Evolutionary conservation across 768 basidiomycete genomes (phyloP).

Genomic region (Tulasnella sp.): DNA sequence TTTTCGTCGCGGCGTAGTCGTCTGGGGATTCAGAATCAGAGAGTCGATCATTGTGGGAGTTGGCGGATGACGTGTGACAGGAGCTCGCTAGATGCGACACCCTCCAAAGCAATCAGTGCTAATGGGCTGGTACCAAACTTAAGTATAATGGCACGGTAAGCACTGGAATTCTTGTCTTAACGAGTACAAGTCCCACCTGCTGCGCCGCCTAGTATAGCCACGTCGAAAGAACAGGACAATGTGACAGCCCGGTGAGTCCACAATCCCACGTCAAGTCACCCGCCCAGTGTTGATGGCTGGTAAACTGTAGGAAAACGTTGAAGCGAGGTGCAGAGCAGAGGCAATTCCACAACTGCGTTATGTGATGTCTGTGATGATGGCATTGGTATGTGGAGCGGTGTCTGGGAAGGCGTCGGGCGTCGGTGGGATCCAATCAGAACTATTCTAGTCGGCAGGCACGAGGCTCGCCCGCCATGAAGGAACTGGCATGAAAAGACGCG

Average conservation of each 20-base stretch:
- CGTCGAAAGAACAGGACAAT: background rate
- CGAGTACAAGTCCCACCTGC: background rate
- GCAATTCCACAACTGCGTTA: background rate
- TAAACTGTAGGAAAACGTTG: background rate
- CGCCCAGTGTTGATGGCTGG: background rate
- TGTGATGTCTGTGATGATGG: background rate
- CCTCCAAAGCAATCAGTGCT: background rate
- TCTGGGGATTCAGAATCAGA: constrained; percentile 30
- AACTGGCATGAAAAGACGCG: background rate
- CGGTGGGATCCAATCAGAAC: background rate
- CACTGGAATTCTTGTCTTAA: background rate
- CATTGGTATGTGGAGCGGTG: background rate
- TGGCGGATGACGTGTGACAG: background rate
- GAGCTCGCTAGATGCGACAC: background rate
- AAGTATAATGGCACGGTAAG: background rate
- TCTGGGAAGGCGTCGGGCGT: background rate
- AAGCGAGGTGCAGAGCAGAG: background rate
- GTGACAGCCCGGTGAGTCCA: background rate
- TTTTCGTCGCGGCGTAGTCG: no score
- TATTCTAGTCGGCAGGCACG: constrained; percentile 11
- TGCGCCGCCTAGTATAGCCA: background rate
- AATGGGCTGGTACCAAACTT: background rate
- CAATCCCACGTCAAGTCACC: background rate
- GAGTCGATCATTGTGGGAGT: constrained; percentile 29
- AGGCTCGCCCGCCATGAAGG: background rate